Conservation (phyloP, 1,284 basidiomycete species). For the Leccinum holopus region DNA sequence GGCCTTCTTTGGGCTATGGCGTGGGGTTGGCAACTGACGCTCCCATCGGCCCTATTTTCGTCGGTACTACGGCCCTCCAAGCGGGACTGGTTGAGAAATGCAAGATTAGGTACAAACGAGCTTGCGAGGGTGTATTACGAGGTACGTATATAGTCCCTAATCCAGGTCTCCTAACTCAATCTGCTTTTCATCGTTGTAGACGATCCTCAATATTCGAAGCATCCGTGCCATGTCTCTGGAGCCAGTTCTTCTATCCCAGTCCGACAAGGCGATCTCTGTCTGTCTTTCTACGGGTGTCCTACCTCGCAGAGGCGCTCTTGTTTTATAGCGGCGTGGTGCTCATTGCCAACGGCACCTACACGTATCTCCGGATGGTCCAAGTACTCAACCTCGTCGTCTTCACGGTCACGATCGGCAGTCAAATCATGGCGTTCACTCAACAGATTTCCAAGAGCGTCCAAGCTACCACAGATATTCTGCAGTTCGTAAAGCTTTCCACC, state of each 20-base stretch:
- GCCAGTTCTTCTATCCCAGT: conserved; percentile 67
- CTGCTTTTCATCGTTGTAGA: conserved; percentile 39
- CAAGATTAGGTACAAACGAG: conserved; percentile 80
- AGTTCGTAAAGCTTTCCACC: no score
- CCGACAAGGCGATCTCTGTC: conserved; percentile 57
- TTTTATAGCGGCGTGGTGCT: no score
- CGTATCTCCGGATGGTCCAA: no score
- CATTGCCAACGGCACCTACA: conserved; percentile 34
- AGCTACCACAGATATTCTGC: no score
- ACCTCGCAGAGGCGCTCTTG: no score
- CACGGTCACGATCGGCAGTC: no score
- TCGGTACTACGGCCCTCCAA: conserved; percentile 70
- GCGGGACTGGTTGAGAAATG: conserved; percentile 66
- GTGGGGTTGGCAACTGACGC: conserved; percentile 89
- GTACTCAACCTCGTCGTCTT: no score
- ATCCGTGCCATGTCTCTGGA: conserved; percentile 93
- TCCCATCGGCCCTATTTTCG: conserved; percentile 86
- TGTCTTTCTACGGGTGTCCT: conserved; percentile 51
- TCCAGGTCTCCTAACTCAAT: conserved; percentile 4
- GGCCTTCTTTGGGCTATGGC: conserved; percentile 88
- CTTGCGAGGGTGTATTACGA: conserved; percentile 83
- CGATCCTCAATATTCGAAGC: conserved; percentile 74
- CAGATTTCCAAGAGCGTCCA: no score
- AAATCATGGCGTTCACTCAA: no score
- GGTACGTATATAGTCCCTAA: conserved; percentile 41